Evolutionary conservation across 441 rosid species (phyloP).

Genomic region (Populus hybrid): DNA sequence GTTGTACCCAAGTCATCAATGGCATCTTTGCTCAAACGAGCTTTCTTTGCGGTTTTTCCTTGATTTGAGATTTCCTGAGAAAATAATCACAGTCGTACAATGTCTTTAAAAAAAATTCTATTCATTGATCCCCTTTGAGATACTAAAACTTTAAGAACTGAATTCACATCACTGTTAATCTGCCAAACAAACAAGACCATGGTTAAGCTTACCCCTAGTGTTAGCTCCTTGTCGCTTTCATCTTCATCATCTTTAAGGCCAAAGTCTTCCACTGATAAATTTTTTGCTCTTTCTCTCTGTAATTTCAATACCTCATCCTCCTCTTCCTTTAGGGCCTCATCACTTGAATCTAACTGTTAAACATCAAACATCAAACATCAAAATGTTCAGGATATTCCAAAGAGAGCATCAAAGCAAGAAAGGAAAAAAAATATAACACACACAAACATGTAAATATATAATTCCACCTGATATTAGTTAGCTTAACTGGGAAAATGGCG

Average conservation of each 20-base stretch:
- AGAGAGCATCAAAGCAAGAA: neutral
- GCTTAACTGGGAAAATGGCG: neutral
- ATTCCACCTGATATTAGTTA: neutral
- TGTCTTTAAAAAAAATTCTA: neutral
- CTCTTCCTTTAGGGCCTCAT: constrained; percentile 54
- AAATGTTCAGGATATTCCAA: neutral
- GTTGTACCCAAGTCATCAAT: constrained; percentile 31
- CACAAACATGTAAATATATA: neutral
- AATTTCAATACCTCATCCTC: constrained; percentile 57
- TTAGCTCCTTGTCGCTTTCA: constrained; percentile 53
- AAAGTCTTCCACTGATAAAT: constrained; percentile 61
- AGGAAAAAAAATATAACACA: neutral
- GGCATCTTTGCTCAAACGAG: constrained; percentile 25
- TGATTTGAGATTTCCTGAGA: constrained; percentile 56
- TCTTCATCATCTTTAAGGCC: constrained; percentile 61
- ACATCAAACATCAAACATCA: constrained; percentile 21
- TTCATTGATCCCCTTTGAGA: constrained; percentile 6
- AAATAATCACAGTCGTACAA: constrained; percentile 6
- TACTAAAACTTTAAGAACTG: neutral
- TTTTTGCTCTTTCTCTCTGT: constrained; percentile 40
- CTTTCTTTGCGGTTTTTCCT: constrained; percentile 31
- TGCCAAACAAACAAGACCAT: neutral
- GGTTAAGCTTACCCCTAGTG: constrained; percentile 55
- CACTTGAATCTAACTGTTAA: constrained; percentile 60
- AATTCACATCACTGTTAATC: neutral